These are phyloP conservation scores for Rhodotorula kratochvilovae DNA, from an alignment of 768 basidiomycete species.

Conservation along the genomic window DNA sequence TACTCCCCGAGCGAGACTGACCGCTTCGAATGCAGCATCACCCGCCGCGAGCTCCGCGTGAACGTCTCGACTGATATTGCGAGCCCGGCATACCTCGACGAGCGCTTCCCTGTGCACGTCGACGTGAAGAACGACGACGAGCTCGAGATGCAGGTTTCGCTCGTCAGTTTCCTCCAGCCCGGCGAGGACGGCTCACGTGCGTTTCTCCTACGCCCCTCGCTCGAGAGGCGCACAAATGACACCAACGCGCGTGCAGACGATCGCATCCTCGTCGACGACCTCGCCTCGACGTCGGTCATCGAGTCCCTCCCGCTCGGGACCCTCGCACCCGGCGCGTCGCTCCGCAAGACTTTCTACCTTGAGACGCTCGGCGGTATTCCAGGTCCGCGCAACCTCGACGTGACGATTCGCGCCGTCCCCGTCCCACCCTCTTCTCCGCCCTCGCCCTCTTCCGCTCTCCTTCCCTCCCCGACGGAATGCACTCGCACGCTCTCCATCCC, in stretches of 20 bases:
- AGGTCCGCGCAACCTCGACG: slow-evolving; percentile 70
- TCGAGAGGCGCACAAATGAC: no score
- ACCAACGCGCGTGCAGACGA: no score
- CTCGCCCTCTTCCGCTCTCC: slow-evolving; percentile 17
- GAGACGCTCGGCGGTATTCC: slow-evolving; percentile 57
- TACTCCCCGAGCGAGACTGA: background rate
- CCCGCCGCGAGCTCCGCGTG: slow-evolving; percentile 60
- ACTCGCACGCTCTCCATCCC: slow-evolving; percentile 65
- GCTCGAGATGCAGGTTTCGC: slow-evolving; percentile 60
- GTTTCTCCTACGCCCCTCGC: slow-evolving; percentile 34
- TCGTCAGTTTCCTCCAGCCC: slow-evolving; percentile 77
- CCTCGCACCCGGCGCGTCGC: slow-evolving; percentile 58
- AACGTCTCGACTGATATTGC: slow-evolving; percentile 58
- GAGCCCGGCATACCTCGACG: slow-evolving; percentile 71
- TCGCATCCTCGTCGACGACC: slow-evolving; percentile 56
- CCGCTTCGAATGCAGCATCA: slow-evolving; percentile 39
- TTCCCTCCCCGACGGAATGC: slow-evolving; percentile 56
- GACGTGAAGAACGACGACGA: slow-evolving; percentile 68
- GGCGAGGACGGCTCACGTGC: slow-evolving; percentile 68
- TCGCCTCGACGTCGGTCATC: slow-evolving; percentile 63
- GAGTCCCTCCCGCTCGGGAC: slow-evolving; percentile 67
- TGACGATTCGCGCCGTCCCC: slow-evolving; percentile 61
- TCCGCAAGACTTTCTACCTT: slow-evolving; percentile 62
- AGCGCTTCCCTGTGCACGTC: slow-evolving; percentile 69
- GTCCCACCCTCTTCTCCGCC: slow-evolving; percentile 34